Evolutionary conservation across 169 alveolate genomes (phyloP).

Genomic region (Plasmodium ovale): DNA sequence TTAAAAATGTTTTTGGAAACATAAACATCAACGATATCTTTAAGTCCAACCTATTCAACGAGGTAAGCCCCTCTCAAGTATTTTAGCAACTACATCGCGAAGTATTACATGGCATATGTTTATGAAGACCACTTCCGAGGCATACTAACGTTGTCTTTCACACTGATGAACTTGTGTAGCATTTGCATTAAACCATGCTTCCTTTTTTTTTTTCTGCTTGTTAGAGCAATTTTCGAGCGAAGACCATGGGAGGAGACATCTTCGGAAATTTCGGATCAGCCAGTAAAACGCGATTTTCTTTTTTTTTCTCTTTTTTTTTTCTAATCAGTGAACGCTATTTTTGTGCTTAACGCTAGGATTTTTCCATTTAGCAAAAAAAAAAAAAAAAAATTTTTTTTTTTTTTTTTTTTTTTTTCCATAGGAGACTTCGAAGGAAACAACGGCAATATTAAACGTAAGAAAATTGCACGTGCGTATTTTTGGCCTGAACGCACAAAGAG

Average conservation of each 20-base stretch:
- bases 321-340: not conserved
- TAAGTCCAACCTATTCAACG: constrained; percentile 43
- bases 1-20: constrained; percentile 67
- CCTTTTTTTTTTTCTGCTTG: constrained; percentile 2
- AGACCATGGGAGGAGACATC: constrained; percentile 26
- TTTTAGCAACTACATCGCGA: no score
- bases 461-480: not conserved
- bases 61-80: constrained; percentile 12
- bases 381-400: not conserved
- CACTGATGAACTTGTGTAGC: no score
- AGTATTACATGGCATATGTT: no score
- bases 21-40: constrained; percentile 63
- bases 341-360: no score
- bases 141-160: no score
- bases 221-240: constrained; percentile 10
- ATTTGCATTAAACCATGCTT: no score
- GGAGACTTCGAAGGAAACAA: not conserved
- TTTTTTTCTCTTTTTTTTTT: not conserved
- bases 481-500: no score
- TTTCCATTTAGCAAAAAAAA: no score
- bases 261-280: constrained; percentile 18
- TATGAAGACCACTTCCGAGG: no score
- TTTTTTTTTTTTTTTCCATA: not conserved
- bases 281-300: not conserved
- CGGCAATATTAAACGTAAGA: constrained; percentile 22